Conservation (phyloP, 768 basidiomycete species). For the Russula abietina region DNA sequence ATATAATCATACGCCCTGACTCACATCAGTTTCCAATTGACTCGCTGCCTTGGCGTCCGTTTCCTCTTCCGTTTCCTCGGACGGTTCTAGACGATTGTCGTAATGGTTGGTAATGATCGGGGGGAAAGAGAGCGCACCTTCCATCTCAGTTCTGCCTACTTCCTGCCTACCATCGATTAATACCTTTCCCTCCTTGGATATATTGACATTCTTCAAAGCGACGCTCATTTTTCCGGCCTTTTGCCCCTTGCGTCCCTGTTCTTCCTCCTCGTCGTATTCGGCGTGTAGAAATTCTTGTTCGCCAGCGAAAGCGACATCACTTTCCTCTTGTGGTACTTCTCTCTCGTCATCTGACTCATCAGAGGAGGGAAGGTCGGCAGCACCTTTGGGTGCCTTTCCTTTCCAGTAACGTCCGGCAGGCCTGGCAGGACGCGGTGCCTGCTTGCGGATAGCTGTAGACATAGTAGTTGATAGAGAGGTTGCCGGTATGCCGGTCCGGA, state of each 20-base stretch:
- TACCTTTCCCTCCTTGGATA: slow-evolving; percentile 74
- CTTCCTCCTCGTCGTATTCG: slow-evolving; percentile 39
- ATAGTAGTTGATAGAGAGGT: slow-evolving; percentile 2
- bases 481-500: too few species aligned
- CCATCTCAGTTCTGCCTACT: slow-evolving; percentile 64
- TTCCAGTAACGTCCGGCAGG: slow-evolving; percentile 87
- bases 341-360: slow-evolving; percentile 45
- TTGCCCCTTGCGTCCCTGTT: slow-evolving; percentile 25
- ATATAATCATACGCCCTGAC: slow-evolving; percentile 23
- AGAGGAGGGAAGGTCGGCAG: slow-evolving; percentile 50
- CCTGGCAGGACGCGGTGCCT: slow-evolving; percentile 68
- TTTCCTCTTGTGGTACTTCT: slow-evolving; percentile 41
- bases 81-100: slow-evolving; percentile 27
- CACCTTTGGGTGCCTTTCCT: slow-evolving; percentile 81
- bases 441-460: slow-evolving; percentile 43
- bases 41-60: slow-evolving; percentile 36
- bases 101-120: slow-evolving; percentile 7
- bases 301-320: slow-evolving; percentile 51
- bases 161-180: slow-evolving; percentile 74
- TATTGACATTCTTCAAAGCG: slow-evolving; percentile 70
- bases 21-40: slow-evolving; percentile 38
- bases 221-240: slow-evolving; percentile 53
- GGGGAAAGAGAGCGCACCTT: slow-evolving; percentile 31
- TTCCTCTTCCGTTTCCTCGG: slow-evolving; percentile 46
- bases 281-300: slow-evolving; percentile 47